Evolutionary conservation across 2,329 filamentous ascomycete species (phyloP).

Genomic region (Thermomyces lanuginosus): DNA sequence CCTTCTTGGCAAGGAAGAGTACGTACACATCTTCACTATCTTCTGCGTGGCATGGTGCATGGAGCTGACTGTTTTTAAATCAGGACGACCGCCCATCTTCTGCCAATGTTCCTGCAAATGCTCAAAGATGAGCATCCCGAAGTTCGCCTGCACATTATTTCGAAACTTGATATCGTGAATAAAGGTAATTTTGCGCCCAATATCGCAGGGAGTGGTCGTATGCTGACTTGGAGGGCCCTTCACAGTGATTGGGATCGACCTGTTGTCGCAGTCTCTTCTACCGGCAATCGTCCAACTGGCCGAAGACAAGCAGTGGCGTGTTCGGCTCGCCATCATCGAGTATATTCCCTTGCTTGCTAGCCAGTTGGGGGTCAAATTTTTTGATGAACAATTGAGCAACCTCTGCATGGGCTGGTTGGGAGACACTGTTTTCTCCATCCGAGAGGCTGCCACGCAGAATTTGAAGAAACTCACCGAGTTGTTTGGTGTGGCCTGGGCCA

Average conservation of each 20-base stretch:
- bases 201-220: neutral
- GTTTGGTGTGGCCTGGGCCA: constrained; percentile 95
- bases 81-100: constrained; percentile 85
- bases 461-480: constrained; percentile 97
- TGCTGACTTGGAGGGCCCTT: constrained; percentile 9
- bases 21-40: constrained; percentile 24
- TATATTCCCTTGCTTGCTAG: constrained; percentile 93
- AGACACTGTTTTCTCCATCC: constrained; percentile 95
- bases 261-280: constrained; percentile 87
- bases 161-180: constrained; percentile 97
- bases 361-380: constrained; percentile 92
- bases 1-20: constrained; percentile 96
- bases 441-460: constrained; percentile 93
- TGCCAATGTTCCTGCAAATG: constrained; percentile 99
- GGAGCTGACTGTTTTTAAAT: constrained; percentile 7
- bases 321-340: constrained; percentile 94
- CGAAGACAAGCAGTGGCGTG: constrained; percentile 98
- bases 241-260: constrained; percentile 87
- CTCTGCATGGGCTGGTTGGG: constrained; percentile 98
- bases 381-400: constrained; percentile 88
- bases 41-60: too few species aligned
- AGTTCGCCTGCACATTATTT: constrained; percentile 95
- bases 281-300: constrained; percentile 94
- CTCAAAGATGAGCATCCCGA: constrained; percentile 98
- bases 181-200: constrained; percentile 45